Conservation (phyloP, 179 eudicot genomes). For the Sideroxylon spinosum region DNA sequence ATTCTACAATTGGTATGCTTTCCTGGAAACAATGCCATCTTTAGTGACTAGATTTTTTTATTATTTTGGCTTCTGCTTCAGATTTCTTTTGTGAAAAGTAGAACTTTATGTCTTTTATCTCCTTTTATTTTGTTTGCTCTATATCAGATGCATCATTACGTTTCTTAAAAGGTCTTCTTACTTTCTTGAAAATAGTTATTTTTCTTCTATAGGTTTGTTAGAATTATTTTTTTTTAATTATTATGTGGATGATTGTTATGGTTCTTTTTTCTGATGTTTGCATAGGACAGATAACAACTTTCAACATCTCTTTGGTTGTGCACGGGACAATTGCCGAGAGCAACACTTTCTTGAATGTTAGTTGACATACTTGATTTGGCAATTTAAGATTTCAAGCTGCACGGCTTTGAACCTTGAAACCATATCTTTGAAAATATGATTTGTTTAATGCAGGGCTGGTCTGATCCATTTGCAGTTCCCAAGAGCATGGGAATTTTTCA, state of each 20-base stretch:
- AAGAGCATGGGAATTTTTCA: conserved; percentile 76
- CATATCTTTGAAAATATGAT: neutral
- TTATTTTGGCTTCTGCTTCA: too few relatives aligned
- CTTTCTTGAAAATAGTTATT: neutral
- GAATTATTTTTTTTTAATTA: neutral
- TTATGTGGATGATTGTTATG: neutral
- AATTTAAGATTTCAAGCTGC: neutral
- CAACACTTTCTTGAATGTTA: conserved; percentile 54
- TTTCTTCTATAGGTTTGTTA: neutral
- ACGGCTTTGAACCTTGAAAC: neutral
- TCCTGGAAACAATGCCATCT: too few relatives aligned
- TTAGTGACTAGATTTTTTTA: too few relatives aligned
- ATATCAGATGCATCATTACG: neutral
- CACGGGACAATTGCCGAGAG: conserved; percentile 85
- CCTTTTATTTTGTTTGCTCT: neutral
- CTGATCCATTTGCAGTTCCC: conserved; percentile 73
- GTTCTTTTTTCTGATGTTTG: neutral
- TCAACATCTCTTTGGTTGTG: conserved; percentile 82
- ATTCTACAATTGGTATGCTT: too few relatives aligned
- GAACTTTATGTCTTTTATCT: neutral
- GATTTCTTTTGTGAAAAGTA: neutral
- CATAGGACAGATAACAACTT: conserved; percentile 62
- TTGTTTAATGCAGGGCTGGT: conserved; percentile 43
- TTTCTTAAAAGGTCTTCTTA: neutral
- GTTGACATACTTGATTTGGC: conserved; percentile 20